These are phyloP conservation scores for Aspergillus asperescens DNA, from an alignment of 495 filamentous ascomycete genomes.

Conservation along the genomic window DNA sequence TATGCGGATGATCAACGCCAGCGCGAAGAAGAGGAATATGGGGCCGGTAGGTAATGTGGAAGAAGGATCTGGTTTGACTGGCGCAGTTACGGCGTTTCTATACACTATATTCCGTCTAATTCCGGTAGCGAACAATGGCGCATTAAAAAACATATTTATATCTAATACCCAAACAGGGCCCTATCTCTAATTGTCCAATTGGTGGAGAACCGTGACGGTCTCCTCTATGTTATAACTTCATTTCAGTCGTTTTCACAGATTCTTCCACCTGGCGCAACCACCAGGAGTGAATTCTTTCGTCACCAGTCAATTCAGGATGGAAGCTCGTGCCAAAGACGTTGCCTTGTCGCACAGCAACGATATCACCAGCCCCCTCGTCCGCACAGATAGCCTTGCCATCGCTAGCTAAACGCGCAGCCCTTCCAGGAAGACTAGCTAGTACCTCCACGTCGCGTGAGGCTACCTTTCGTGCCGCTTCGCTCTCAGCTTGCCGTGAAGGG, in stretches of 20 bases:
- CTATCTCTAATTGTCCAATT: conserved; percentile 6
- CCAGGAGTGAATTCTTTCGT: conserved; percentile 88
- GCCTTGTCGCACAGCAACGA: conserved; percentile 84
- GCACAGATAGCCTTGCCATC: conserved; percentile 35
- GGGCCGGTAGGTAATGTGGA: conserved; percentile 37
- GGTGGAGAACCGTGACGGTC: conserved; percentile 5
- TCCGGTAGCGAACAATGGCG: conserved; percentile 17
- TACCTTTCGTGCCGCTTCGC: conserved; percentile 33
- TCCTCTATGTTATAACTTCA: conserved; percentile 19
- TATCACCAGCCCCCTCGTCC: conserved; percentile 60
- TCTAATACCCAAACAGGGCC: conserved; percentile 13
- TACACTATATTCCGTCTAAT: conserved; percentile 19
- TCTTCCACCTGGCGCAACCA: conserved; percentile 73
- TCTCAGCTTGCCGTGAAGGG: conserved; percentile 51
- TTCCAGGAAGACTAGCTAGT: conserved; percentile 46
- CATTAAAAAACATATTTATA: conserved; percentile 16
- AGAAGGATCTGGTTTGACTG: conserved; percentile 13
- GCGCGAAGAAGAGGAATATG: conserved; percentile 53
- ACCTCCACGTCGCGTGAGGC: conserved; percentile 47
- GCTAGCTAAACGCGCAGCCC: conserved; percentile 36
- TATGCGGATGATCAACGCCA: conserved; percentile 58
- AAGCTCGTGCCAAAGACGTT: conserved; percentile 97
- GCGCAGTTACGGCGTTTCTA: conserved; percentile 37
- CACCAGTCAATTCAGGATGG: conserved; percentile 89
- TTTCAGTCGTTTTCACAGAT: conserved; percentile 28